Conservation (phyloP, 78 protist genomes). For the Dictyostelium purpureum region DNA sequence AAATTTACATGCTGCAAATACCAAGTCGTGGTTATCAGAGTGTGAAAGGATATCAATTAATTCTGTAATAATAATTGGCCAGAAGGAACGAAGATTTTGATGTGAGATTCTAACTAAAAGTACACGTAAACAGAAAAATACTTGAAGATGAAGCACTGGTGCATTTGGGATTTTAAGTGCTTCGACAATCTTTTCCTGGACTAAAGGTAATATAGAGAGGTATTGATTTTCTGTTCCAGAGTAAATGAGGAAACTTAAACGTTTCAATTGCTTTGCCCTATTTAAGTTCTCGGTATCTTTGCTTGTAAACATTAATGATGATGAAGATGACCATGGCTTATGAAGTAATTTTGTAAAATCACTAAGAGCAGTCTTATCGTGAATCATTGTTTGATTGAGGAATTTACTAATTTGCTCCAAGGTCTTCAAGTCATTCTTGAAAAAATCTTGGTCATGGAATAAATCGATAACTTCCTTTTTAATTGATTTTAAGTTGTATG, state of each 20-base stretch:
- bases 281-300: conserved; percentile 55
- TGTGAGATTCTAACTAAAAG: conserved; percentile 29
- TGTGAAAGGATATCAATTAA: conserved; percentile 37
- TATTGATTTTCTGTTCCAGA: conserved; percentile 65
- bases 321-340: conserved; percentile 46
- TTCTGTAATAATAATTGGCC: conserved; percentile 75
- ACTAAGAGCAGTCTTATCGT: conserved; percentile 67
- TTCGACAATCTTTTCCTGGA: conserved; percentile 76
- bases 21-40: conserved; percentile 17
- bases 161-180: conserved; percentile 71
- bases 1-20: conserved; percentile 66
- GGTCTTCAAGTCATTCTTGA: conserved; percentile 25
- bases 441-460: conserved; percentile 40
- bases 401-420: conserved; percentile 56
- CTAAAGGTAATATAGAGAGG: conserved; percentile 6
- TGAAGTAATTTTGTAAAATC: conserved; percentile 49
- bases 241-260: conserved; percentile 64
- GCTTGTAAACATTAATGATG: conserved; percentile 42
- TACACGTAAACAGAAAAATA: conserved; percentile 64
- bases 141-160: conserved; percentile 35
- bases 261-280: conserved; percentile 57
- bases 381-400: conserved; percentile 46
- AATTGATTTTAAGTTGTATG: conserved; percentile 64
- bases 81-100: conserved; percentile 53
- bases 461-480: conserved; percentile 58